These are phyloP conservation scores for Brassica cretica DNA, from an alignment of 345 rosid genomes.

Conservation along the genomic window DNA sequence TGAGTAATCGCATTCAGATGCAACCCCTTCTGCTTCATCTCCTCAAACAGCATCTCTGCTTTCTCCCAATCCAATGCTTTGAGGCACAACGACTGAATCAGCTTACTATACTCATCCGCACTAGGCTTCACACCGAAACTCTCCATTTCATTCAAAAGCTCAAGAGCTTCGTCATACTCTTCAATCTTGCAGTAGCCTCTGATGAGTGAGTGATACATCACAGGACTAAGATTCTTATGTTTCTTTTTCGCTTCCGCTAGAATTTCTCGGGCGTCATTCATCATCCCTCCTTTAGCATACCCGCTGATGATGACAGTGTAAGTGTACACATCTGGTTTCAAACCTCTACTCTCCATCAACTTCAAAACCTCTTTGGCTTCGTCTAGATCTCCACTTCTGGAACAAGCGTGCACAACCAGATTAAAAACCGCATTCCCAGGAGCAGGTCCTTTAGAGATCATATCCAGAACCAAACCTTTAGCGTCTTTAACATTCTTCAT, in stretches of 20 bases:
- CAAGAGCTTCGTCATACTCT: constrained; percentile 68
- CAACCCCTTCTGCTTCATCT: constrained; percentile 71
- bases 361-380: constrained; percentile 59
- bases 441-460: constrained; percentile 74
- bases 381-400: constrained; percentile 59
- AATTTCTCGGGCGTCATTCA: constrained; percentile 64
- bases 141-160: constrained; percentile 71
- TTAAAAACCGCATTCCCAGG: constrained; percentile 86
- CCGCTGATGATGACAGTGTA: constrained; percentile 81
- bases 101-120: constrained; percentile 71
- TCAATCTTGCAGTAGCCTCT: constrained; percentile 81
- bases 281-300: constrained; percentile 66
- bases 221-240: constrained; percentile 63
- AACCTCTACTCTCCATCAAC: constrained; percentile 72
- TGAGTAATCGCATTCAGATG: constrained; percentile 67
- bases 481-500: constrained; percentile 60
- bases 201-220: constrained; percentile 74
- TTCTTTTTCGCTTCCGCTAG: constrained; percentile 71
- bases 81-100: constrained; percentile 79
- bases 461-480: constrained; percentile 54
- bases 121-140: constrained; percentile 58
- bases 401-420: constrained; percentile 51
- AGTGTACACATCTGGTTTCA: constrained; percentile 77
- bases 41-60: constrained; percentile 64
- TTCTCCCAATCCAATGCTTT: constrained; percentile 74